Conservation (phyloP, 768 basidiomycete species). For the Lyophyllum shimeji region DNA sequence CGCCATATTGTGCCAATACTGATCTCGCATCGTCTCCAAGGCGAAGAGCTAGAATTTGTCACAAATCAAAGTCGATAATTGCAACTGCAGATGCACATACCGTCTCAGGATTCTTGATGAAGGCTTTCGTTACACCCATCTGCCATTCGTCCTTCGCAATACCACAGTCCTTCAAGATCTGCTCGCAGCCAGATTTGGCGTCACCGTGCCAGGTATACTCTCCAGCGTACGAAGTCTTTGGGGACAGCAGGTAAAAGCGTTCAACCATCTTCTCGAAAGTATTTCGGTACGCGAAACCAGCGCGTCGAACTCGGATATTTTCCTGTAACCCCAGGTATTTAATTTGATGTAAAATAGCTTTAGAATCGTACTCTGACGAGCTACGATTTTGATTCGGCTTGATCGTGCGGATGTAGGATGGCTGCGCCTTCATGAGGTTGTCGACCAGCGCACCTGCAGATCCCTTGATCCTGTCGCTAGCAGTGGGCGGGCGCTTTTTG, state of each 20-base stretch:
- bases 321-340: conserved; percentile 99
- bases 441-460: conserved; percentile 97
- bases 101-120: conserved; percentile 99
- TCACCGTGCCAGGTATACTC: conserved; percentile 98
- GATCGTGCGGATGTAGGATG: conserved; percentile 98
- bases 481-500: conserved; percentile 97
- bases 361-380: conserved; percentile 86
- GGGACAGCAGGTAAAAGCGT: conserved; percentile 93
- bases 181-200: conserved; percentile 85
- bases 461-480: conserved; percentile 95
- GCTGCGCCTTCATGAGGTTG: conserved; percentile 96
- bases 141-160: conserved; percentile 99
- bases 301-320: conserved; percentile 95
- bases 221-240: conserved; percentile 95
- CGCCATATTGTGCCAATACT: conserved; percentile 99
- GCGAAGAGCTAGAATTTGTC: conserved; percentile 78
- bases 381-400: conserved; percentile 98
- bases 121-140: conserved; percentile 98
- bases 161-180: conserved; percentile 92
- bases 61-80: conserved; percentile 5
- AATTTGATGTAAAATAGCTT: conserved; percentile 97
- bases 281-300: conserved; percentile 97
- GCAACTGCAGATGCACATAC: conserved; percentile 40
- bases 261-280: conserved; percentile 99
- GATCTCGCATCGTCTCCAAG: conserved; percentile 96